Base-by-base conservation (phyloP, 2,329 filamentous ascomycete species). In the Monosporascus cannonballus region DNA sequence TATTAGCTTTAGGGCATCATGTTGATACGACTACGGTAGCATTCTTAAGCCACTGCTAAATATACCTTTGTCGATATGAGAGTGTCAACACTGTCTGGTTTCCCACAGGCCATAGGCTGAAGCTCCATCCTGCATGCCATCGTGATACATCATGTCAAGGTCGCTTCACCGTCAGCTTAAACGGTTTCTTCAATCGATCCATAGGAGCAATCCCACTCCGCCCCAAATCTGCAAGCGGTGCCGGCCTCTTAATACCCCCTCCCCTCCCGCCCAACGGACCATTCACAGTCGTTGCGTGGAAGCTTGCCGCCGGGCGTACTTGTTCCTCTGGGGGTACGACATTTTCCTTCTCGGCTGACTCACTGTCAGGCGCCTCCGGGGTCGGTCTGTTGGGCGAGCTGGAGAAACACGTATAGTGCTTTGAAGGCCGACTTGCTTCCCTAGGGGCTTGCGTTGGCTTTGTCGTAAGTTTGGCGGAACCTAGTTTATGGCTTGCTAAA, bases 401-500 rank as follows among this genome's bases (percentile, higher is more conserved):
- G 0, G 80, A 84, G 61, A 84, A 83, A 56, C 75, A 78, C 1
- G 73, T 65, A 58, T 89, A 87, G 7, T 69, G 68, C 49, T 76
- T 77, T 42, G 54, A 48, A 24, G 57, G 41, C 6, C 34, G 30
- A 3, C 25, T 9, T 3, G 49, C 17, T 51, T 50, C 25, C 52
- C 45, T 57, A 59, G 2, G 53, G 9, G 41, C 49, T 56, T 60
- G 37, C 52, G 59, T 66, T n/a, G 72, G 73, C 25, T 68, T 71
- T 20, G 61, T 61, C 11, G 70, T 58, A 14, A 71, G 54, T 48
- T 65, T 72, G 3, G 66, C 68, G 2, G 61, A 61, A n/a, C 70
- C 60, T 3, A 82, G 65, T 51, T 70, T 78, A 58, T 80, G 63
- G 24, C 20, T 47, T 27, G 67, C 62, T 4, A 73, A 58, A 24